Evolutionary conservation across 257 asterid species (phyloP).

Genomic region (Penstemon newberryi): DNA sequence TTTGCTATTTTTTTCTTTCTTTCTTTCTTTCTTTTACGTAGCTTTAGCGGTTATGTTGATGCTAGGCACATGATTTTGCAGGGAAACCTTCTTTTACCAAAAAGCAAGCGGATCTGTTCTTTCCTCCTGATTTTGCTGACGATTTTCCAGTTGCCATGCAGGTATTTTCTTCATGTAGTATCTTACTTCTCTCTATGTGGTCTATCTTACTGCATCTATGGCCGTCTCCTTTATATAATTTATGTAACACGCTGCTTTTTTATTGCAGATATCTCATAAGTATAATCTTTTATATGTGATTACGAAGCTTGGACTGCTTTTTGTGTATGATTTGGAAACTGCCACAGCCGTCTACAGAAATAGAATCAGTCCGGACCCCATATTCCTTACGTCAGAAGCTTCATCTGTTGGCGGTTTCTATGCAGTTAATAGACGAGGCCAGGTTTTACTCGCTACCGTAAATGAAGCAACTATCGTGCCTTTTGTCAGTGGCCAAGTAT

Average conservation of each 20-base stretch:
- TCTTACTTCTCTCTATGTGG: not conserved
- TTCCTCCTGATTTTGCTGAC: slow-evolving; percentile 94
- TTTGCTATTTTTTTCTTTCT: not conserved
- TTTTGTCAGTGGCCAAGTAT: slow-evolving; percentile 93
- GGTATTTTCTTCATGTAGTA: slow-evolving; percentile 42
- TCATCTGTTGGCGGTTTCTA: slow-evolving; percentile 87
- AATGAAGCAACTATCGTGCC: slow-evolving; percentile 88
- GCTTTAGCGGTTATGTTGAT: slow-evolving; percentile 22
- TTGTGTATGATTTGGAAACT: slow-evolving; percentile 72
- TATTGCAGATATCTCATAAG: slow-evolving; percentile 71
- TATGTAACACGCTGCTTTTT: slow-evolving; percentile 11
- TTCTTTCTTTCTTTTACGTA: not conserved
- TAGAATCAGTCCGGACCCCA: slow-evolving; percentile 96
- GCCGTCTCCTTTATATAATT: not conserved
- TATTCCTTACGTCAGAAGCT: slow-evolving; percentile 86
- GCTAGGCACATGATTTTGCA: slow-evolving; percentile 28
- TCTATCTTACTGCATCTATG: not conserved
- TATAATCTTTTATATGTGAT: slow-evolving; percentile 62
- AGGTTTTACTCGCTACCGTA: slow-evolving; percentile 88
- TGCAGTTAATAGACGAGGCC: slow-evolving; percentile 92
- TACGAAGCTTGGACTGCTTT: slow-evolving; percentile 70
- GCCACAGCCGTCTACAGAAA: slow-evolving; percentile 87
- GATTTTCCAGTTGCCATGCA: slow-evolving; percentile 97
- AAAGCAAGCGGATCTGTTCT: slow-evolving; percentile 94
- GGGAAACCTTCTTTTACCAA: slow-evolving; percentile 84